phyloP scores from a whole-genome alignment of 1,284 basidiomycete genomes.

The Sutorius eximius region DNA sequence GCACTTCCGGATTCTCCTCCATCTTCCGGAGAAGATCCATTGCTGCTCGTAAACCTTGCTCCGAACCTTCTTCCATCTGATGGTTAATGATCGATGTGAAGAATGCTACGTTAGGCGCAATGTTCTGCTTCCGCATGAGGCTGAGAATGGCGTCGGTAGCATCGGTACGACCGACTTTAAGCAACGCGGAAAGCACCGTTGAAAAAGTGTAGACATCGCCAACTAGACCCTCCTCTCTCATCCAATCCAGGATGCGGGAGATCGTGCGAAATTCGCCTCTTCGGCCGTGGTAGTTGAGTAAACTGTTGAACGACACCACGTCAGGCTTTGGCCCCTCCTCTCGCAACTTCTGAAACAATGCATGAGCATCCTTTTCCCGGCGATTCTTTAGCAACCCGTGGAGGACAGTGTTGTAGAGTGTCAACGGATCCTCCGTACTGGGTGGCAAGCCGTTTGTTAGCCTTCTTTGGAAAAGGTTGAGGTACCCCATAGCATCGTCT shows the following conservation, averaged over 20 bases:
- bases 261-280: slow-evolving; percentile 60
- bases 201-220: slow-evolving; percentile 84
- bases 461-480: slow-evolving; percentile 38
- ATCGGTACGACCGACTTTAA: slow-evolving; percentile 65
- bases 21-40: slow-evolving; percentile 68
- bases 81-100: slow-evolving; percentile 75
- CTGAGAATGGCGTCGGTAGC: slow-evolving; percentile 61
- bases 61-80: slow-evolving; percentile 57
- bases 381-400: slow-evolving; percentile 54
- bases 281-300: slow-evolving; percentile 65
- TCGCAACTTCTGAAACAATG: slow-evolving; percentile 50
- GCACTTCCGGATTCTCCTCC: slow-evolving; percentile 56
- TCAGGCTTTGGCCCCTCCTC: slow-evolving; percentile 61
- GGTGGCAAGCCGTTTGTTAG: slow-evolving; percentile 21
- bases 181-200: slow-evolving; percentile 72
- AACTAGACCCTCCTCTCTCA: slow-evolving; percentile 51
- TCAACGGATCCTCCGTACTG: slow-evolving; percentile 30
- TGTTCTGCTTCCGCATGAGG: slow-evolving; percentile 73
- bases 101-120: slow-evolving; percentile 69
- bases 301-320: slow-evolving; percentile 75
- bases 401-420: slow-evolving; percentile 65
- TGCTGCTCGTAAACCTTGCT: slow-evolving; percentile 57
- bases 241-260: slow-evolving; percentile 53
- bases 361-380: slow-evolving; percentile 44
- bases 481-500: slow-evolving; percentile 49